These are phyloP conservation scores for Orbilia brochopaga DNA, from an alignment of 2,329 filamentous ascomycete species.

Conservation along the genomic window DNA sequence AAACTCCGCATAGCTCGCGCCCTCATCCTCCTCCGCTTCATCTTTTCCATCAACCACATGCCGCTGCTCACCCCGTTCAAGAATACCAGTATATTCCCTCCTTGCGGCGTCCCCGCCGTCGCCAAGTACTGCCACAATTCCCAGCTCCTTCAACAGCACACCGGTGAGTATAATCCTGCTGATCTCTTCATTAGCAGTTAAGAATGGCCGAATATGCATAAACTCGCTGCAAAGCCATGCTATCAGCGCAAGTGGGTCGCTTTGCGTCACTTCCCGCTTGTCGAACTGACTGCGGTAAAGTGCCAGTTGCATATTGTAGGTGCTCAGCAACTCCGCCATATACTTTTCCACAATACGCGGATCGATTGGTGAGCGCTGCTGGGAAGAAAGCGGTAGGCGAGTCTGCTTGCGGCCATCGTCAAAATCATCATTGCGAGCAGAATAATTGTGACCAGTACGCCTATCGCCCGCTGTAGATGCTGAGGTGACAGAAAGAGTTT, in stretches of 20 bases:
- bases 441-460: no score
- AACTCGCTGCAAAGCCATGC: conserved; percentile 31
- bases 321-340: conserved; percentile 32
- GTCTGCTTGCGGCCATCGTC: conserved; percentile 5
- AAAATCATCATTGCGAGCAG: no score
- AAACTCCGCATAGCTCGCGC: conserved; percentile 35
- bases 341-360: conserved; percentile 25
- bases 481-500: neutral
- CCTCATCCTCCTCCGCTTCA: neutral
- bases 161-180: conserved; percentile 40
- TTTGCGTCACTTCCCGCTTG: conserved; percentile 2
- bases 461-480: no score
- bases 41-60: conserved; percentile 1
- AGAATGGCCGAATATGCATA: conserved; percentile 33
- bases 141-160: conserved; percentile 33
- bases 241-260: conserved; percentile 33
- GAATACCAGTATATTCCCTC: conserved; percentile 22
- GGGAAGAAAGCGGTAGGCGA: neutral
- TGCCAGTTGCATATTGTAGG: conserved; percentile 24
- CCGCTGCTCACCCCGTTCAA: conserved; percentile 17
- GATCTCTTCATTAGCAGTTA: conserved; percentile 33
- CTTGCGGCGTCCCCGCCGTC: conserved; percentile 22
- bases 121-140: conserved; percentile 15
- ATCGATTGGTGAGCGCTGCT: conserved; percentile 20
- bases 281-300: conserved; percentile 11